Conservation (phyloP, 345 rosid genomes). For the Ceriops zippeliana region DNA sequence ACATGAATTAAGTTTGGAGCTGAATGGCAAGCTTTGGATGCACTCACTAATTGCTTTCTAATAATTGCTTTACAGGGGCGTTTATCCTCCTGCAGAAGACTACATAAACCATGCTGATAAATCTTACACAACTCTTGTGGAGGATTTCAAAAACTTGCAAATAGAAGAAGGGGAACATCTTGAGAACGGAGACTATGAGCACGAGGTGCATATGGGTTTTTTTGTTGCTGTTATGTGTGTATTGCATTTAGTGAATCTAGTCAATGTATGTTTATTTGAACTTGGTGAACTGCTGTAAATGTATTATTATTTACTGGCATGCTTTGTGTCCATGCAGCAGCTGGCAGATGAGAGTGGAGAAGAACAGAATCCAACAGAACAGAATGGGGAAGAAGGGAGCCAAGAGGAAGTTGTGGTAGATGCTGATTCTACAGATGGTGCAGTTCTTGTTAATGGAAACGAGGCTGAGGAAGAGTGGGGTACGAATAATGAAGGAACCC, state of each 20-base stretch:
- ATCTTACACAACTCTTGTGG: constrained; percentile 66
- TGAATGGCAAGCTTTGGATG: no score
- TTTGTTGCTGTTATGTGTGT: not conserved
- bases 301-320: not conserved
- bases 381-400: constrained; percentile 68
- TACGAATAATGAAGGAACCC: constrained; percentile 93
- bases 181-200: constrained; percentile 77
- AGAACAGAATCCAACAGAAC: constrained; percentile 47
- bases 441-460: constrained; percentile 83
- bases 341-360: constrained; percentile 57
- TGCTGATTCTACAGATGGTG: constrained; percentile 90
- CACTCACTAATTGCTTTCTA: not conserved
- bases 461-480: constrained; percentile 98
- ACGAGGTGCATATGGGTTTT: constrained; percentile 44
- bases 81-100: constrained; percentile 57
- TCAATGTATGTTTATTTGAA: not conserved
- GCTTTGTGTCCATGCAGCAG: constrained; percentile 22
- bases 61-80: constrained; percentile 50
- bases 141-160: constrained; percentile 84
- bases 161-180: constrained; percentile 69
- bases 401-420: constrained; percentile 71
- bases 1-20: not conserved
- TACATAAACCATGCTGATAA: constrained; percentile 62
- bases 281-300: not conserved
- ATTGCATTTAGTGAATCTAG: not conserved